Conservation (phyloP, 768 basidiomycete species). For the Pilatotrama ljubarskyi region DNA sequence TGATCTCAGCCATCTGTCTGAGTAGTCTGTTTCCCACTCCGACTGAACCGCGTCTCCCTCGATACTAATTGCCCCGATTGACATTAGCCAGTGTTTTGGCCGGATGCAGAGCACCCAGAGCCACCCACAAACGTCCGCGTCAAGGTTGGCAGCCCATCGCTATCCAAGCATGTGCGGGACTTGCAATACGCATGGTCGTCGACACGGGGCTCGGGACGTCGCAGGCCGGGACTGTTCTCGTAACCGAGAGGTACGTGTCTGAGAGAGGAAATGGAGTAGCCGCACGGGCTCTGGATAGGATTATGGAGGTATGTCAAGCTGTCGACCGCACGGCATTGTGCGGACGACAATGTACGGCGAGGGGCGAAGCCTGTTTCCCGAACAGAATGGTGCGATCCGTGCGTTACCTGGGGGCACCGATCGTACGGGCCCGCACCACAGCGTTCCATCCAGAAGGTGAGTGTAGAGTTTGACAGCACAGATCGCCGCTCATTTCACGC, state of each 20-base stretch:
- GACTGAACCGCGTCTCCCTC: not conserved
- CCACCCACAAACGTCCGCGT: too few relatives aligned
- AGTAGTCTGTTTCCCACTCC: not conserved
- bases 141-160: too few relatives aligned
- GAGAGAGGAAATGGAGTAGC: not conserved
- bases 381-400: not conserved
- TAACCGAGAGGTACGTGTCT: not conserved
- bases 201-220: too few relatives aligned
- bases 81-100: too few relatives aligned
- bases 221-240: not conserved
- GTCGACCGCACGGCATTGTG: conserved; percentile 1
- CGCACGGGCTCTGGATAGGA: not conserved
- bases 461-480: conserved; percentile 4
- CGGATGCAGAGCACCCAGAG: too few relatives aligned
- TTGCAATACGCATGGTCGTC: too few relatives aligned
- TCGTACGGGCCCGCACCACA: conserved; percentile 1
- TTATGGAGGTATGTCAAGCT: conserved; percentile 6
- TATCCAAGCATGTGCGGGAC: too few relatives aligned
- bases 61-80: too few relatives aligned
- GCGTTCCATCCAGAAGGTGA: not conserved
- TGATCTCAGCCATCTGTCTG: not conserved
- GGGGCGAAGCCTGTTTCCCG: not conserved
- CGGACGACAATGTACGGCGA: not conserved
- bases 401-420: not conserved
- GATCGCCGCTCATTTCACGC: conserved; percentile 14